phyloP scores from a whole-genome alignment of 2,329 filamentous ascomycete genomes.

The Graphilbum ipis-grandicollis region DNA sequence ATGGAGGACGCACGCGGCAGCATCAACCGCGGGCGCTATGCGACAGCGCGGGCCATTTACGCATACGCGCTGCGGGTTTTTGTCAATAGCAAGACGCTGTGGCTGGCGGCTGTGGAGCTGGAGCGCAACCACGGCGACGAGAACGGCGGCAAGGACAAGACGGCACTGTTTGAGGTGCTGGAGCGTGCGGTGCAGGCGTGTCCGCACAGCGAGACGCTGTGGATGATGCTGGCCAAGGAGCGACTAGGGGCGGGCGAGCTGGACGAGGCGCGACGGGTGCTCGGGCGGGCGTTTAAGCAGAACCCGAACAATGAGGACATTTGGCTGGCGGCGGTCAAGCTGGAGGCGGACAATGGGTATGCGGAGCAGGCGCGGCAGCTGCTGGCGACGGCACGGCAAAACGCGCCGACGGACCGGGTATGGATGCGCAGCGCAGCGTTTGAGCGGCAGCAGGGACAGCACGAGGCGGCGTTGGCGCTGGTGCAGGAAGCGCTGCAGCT shows the following conservation, averaged over 20 bases:
- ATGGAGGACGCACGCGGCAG: constrained; percentile 79
- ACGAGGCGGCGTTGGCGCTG: constrained; percentile 68
- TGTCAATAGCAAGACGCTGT: constrained; percentile 70
- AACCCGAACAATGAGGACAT: constrained; percentile 97
- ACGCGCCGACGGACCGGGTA: constrained; percentile 87
- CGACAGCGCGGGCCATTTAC: constrained; percentile 86
- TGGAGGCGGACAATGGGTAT: constrained; percentile 80
- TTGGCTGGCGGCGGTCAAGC: constrained; percentile 88
- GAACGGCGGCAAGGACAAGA: constrained; percentile 1
- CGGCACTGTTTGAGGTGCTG: constrained; percentile 61
- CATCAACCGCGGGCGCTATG: constrained; percentile 66
- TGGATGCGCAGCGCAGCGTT: constrained; percentile 96
- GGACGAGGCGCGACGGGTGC: constrained; percentile 68
- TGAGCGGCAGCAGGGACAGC: constrained; percentile 68
- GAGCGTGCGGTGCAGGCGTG: constrained; percentile 91
- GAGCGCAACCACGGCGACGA: constrained; percentile 79
- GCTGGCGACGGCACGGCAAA: constrained; percentile 63
- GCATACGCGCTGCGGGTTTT: constrained; percentile 83
- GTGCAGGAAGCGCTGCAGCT: constrained; percentile 72
- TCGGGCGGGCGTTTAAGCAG: constrained; percentile 81
- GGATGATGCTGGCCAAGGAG: constrained; percentile 92
- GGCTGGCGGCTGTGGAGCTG: constrained; percentile 79
- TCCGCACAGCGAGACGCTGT: constrained; percentile 76
- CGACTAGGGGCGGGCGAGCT: constrained; percentile 82
- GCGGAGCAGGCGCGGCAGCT: constrained; percentile 68